A percentile compares a stretch with the other conserved stretches of the same genome.
Evolutionary conservation across 495 filamentous ascomycete genomes (phyloP).

Genomic region (Filosporella fistucella): DNA sequence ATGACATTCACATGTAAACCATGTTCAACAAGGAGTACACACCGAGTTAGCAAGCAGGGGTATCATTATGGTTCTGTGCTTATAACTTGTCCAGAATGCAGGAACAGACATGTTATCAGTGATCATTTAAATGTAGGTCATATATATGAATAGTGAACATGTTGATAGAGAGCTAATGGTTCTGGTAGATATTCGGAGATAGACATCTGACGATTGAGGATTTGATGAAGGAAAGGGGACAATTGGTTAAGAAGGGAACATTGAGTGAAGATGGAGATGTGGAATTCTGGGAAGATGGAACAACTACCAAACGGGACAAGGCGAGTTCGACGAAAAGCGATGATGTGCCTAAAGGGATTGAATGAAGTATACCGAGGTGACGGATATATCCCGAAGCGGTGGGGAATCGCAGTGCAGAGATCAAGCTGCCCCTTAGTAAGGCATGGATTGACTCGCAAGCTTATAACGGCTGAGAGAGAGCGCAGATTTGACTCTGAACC

Average conservation of each 20-base stretch:
- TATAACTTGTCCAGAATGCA: conserved; percentile 79
- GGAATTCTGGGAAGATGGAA: conserved; percentile 66
- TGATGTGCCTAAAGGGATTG: background rate
- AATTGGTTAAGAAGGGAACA: conserved; percentile 58
- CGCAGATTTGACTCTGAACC: too few relatives aligned
- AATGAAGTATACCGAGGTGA: too few relatives aligned
- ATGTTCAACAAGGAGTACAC: conserved; percentile 68
- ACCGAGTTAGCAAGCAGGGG: conserved; percentile 82
- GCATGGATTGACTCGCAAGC: too few relatives aligned
- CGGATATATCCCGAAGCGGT: too few relatives aligned
- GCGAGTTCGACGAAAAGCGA: background rate
- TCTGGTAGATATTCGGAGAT: conserved; percentile 60
- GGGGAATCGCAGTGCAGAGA: too few relatives aligned
- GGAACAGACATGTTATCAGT: conserved; percentile 82
- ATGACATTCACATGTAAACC: conserved; percentile 91
- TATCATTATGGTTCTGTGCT: conserved; percentile 87
- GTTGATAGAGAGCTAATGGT: conserved; percentile 23
- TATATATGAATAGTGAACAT: background rate
- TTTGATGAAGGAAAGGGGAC: conserved; percentile 59
- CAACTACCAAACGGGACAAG: conserved; percentile 8
- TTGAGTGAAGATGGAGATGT: conserved; percentile 53
- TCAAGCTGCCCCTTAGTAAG: too few relatives aligned
- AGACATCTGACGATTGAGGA: conserved; percentile 65
- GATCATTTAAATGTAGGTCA: conserved; percentile 67
- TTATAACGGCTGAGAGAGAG: too few relatives aligned